Percentiles rank a stretch among this genome's conserved stretches.
These are phyloP conservation scores for sorghum (Sorghum bicolor) DNA, from an alignment of 176 grass and related monocot species.

Conservation along the genomic window DNA sequence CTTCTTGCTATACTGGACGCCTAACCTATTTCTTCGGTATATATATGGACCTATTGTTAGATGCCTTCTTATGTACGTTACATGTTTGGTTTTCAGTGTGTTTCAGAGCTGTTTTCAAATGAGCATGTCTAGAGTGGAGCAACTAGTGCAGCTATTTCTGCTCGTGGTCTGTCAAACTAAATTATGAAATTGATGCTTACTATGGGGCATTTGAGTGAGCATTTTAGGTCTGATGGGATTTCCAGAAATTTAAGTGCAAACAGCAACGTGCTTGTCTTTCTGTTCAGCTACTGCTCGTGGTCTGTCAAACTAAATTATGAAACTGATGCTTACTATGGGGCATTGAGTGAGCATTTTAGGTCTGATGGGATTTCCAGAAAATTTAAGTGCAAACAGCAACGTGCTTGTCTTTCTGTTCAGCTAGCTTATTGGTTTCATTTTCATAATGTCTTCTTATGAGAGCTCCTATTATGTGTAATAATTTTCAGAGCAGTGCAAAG, in stretches of 20 bases:
- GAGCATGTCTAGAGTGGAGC: neutral
- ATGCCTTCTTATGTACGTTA: neutral
- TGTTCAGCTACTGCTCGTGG: neutral
- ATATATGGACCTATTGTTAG: neutral
- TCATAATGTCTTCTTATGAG: neutral
- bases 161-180: neutral
- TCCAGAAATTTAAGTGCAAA: too few species aligned
- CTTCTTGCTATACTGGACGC: neutral
- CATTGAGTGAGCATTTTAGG: neutral
- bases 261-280: too few species aligned
- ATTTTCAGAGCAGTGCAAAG: constrained; percentile 38
- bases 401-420: neutral
- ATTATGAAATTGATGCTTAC: too few species aligned
- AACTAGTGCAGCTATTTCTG: neutral
- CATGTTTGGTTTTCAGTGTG: neutral
- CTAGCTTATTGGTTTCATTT: neutral
- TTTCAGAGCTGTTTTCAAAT: neutral
- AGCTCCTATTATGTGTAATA: neutral
- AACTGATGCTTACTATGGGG: too few species aligned
- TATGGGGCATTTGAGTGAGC: too few species aligned
- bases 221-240: too few species aligned
- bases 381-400: neutral
- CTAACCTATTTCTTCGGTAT: neutral
- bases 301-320: neutral
- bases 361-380: constrained; percentile 19